Percentiles rank a stretch among this genome's conserved stretches.
Conservation (phyloP, 2,329 filamentous ascomycete genomes). For the Diplodia scrobiculata region DNA sequence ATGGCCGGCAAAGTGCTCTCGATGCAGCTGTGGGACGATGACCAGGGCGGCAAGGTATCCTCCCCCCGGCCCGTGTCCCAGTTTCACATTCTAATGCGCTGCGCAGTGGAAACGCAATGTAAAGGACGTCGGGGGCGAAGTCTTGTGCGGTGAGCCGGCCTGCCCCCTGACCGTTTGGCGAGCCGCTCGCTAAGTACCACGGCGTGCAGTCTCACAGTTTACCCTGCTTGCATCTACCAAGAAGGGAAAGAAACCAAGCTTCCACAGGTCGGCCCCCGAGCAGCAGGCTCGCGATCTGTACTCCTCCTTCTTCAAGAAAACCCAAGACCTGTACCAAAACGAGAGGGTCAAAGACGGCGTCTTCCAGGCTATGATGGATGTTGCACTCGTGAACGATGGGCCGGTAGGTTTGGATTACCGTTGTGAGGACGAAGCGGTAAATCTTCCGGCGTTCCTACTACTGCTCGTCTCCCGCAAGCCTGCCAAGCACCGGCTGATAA, state of each 20-base stretch:
- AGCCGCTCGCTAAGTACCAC: conserved; percentile 30
- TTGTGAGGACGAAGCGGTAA: conserved; percentile 61
- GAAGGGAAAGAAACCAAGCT: conserved; percentile 93
- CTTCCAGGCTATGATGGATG: conserved; percentile 99
- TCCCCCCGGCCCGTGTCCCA: not conserved
- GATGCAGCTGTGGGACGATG: conserved; percentile 88
- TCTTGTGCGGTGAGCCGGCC: conserved; percentile 76
- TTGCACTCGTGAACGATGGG: conserved; percentile 84
- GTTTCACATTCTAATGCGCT: conserved; percentile 29
- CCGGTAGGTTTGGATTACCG: conserved; percentile 65
- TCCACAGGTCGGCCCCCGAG: conserved; percentile 80
- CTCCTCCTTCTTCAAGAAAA: conserved; percentile 75
- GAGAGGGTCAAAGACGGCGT: conserved; percentile 90
- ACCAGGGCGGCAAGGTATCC: conserved; percentile 65
- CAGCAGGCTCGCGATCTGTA: conserved; percentile 81
- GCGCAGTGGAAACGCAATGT: conserved; percentile 86
- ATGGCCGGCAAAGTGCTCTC: conserved; percentile 86
- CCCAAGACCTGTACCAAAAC: conserved; percentile 69
- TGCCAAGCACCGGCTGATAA: conserved; percentile 6
- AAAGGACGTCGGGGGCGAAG: conserved; percentile 82
- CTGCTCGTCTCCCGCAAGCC: conserved; percentile 12
- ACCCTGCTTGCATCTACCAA: conserved; percentile 91
- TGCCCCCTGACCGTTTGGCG: not conserved
- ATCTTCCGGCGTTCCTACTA: conserved; percentile 37
- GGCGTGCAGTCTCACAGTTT: conserved; percentile 81